Base-by-base conservation (phyloP, 495 filamentous ascomycete species). In the Penicillium canariense region DNA sequence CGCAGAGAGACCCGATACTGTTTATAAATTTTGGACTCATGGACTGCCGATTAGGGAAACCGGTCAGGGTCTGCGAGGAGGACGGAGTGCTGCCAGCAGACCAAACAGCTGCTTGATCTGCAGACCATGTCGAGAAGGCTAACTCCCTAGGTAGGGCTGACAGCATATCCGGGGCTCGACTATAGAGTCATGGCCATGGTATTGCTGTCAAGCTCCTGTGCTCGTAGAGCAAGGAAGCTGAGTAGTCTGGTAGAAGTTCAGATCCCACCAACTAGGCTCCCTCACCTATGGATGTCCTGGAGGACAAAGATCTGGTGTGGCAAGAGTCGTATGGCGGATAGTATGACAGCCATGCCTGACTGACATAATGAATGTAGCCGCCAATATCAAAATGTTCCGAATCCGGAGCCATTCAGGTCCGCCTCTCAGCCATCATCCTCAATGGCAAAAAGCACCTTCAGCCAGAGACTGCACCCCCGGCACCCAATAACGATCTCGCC, bases 401-500 rank as follows among this genome's bases (percentile, higher is more conserved):
- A 46, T 17, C 5, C 10, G 7, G 9, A 4, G 43, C n/a, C 22
- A 14, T 14, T 10, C 42, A 48, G 17, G 23, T 18, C 23, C 12
- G 18, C 0, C 26, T 20, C 35, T 65, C 54, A 55, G 12, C 46
- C 52, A 48, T 54, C 60, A 17, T 61, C 59, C 22, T 55, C 62
- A 30, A 52, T 54, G n/a, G 54, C 56, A 43, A 63, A 63, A 42
- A 60, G 71, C 27, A 95, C 83, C 62, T 84, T 85, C 65, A 92
- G 68, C 84, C 84, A 93, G 47, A 95, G 76, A 73, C 88, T 93
- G 64, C 90, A 96, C 43, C 90, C 88, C 15, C 77, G 76, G 68
- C 90, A 96, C 17, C 86, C 88, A 26, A 91, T 81, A 55, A 87
- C 78, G 54, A 94, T 67, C 73, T 92, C 88, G 0, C 88, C 83